Base-by-base conservation (phyloP, 2,329 filamentous ascomycete species). In the Botryotinia convoluta region DNA sequence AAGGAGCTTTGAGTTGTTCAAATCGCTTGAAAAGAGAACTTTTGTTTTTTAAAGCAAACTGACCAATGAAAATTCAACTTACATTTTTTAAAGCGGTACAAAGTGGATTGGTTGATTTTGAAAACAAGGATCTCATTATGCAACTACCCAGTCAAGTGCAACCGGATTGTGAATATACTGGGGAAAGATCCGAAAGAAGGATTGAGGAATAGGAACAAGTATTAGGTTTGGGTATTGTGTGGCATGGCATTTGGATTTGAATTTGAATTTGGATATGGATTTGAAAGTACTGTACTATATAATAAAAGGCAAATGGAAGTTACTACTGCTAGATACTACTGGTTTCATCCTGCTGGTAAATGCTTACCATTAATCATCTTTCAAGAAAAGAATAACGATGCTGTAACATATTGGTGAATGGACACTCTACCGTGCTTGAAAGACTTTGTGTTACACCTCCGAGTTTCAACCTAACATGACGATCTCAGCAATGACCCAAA, bases 1-100 rank as follows among this genome's bases (percentile, higher is more conserved):
- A 69, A 42, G 37, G 44, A 76, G 69, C 73, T 67, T 67, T 48
- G 63, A 67, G 70, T 69, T 60, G 44, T 65, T 65, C 44, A 48
- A 57, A 68, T 54, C 45, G 26, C 8, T 67, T 51, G 64, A 39
- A 67, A 64, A 57, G 62, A 59, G 32, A 71, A 68, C 65, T 59
- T 44, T 65, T 70, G 32, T 44, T 70, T 74, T 69, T 73, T 44
- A 16, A 8, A n/a, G 37, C 2, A 10, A 45, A 61, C 62, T 60
- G 37, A 29, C 77, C 77, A 78, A 77, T 78, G 39, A 75, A 57
- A 72, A 71, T 32, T 45, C 60, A 42, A 44, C 59, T 61, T 10
- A 4, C n/a, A 14, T 63, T 71, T 67, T 60, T 67, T 45, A 45
- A 51, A 67, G 45, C 29, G 54, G 26, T 51, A n/a, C 35, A 22